These are phyloP conservation scores for Gracilariopsis chorda DNA, from an alignment of 23 red algal genomes.

Conservation along the genomic window DNA sequence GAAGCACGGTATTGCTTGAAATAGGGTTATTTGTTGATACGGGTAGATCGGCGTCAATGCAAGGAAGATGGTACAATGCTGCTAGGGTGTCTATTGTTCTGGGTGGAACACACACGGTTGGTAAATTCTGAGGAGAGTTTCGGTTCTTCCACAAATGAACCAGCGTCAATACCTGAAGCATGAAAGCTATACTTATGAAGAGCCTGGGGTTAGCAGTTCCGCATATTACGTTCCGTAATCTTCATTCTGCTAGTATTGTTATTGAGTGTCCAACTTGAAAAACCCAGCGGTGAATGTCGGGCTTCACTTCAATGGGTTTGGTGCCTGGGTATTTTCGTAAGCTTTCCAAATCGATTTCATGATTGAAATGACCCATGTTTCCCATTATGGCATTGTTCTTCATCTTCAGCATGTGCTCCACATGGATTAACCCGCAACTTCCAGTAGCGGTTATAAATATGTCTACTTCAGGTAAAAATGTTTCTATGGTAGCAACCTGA, in stretches of 20 bases:
- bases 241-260: neutral
- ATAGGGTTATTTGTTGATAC: no score
- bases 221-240: neutral
- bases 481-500: neutral
- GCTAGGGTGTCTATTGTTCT: no score
- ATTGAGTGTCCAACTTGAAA: neutral
- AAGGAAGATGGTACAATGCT: no score
- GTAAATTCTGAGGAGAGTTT: no score
- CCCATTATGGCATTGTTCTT: neutral
- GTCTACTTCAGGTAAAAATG: neutral
- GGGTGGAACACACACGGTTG: no score
- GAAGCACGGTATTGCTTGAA: no score
- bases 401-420: neutral
- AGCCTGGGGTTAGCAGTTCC: neutral
- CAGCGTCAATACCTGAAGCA: neutral
- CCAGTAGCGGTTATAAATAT: constrained; percentile 1
- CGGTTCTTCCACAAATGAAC: no score
- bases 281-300: neutral
- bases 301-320: no score
- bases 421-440: neutral
- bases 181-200: neutral
- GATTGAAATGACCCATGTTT: neutral
- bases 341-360: no score
- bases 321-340: no score
- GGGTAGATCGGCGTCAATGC: no score